Evolutionary conservation across 139 green algal species (phyloP).

Genomic region (Picocystis salinarum): DNA sequence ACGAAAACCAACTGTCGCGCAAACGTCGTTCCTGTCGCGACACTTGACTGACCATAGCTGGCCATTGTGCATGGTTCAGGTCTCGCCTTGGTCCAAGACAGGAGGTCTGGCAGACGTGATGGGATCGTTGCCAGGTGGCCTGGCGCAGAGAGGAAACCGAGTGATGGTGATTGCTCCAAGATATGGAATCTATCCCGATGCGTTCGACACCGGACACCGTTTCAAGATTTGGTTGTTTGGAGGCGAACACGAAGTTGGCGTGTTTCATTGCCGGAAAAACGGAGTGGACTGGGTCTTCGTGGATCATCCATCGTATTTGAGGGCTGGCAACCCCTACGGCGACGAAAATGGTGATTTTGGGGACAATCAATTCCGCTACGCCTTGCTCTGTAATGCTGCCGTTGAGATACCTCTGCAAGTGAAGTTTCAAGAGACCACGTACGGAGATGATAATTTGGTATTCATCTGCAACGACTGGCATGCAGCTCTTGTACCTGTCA

Average conservation of each 20-base stretch:
- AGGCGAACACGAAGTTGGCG: too few relatives aligned
- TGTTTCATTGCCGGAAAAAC: too few relatives aligned
- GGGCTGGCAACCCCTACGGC: neutral
- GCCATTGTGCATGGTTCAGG: too few relatives aligned
- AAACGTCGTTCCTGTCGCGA: too few relatives aligned
- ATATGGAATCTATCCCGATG: constrained; percentile 6
- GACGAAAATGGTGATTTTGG: neutral
- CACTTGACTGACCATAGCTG: too few relatives aligned
- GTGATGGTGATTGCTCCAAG: too few relatives aligned
- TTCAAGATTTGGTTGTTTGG: too few relatives aligned
- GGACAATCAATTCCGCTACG: neutral
- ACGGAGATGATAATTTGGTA: constrained; percentile 20
- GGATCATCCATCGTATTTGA: neutral
- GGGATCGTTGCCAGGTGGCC: too few relatives aligned
- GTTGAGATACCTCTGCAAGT: neutral
- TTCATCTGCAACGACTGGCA: constrained; percentile 54
- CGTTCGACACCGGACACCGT: constrained; percentile 6
- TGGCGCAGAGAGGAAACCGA: too few relatives aligned
- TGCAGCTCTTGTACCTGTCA: constrained; percentile 48
- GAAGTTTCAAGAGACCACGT: constrained; percentile 4
- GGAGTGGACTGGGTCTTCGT: constrained; percentile 5
- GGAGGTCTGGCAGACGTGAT: too few relatives aligned
- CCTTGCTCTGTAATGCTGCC: neutral
- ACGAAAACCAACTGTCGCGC: too few relatives aligned
- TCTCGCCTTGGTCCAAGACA: too few relatives aligned